A percentile compares a stretch with the other conserved stretches of the same genome.
These are phyloP conservation scores for Podospora bellae-mahoneyi DNA, from an alignment of 495 filamentous ascomycete species.

Conservation along the genomic window DNA sequence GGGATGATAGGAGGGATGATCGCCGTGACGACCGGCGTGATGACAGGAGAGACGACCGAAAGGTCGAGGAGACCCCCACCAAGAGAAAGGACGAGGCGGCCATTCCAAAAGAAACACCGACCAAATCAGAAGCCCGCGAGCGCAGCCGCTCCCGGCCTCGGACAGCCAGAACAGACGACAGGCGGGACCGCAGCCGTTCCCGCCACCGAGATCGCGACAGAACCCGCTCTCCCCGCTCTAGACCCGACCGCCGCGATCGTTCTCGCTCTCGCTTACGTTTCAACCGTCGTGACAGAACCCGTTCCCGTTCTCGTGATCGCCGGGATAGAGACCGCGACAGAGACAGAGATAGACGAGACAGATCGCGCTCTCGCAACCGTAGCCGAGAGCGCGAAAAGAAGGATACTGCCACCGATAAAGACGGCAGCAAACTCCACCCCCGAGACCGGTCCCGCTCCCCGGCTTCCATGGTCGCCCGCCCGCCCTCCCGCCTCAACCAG, in stretches of 20 bases:
- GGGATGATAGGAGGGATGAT: conserved; percentile 28
- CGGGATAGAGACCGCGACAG: conserved; percentile 18
- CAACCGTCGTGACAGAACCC: conserved; percentile 27
- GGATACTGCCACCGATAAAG: conserved; percentile 18
- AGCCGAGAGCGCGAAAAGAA: conserved; percentile 24
- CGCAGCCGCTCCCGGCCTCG: conserved; percentile 35
- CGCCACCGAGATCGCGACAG: conserved; percentile 31
- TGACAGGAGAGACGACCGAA: conserved; percentile 17
- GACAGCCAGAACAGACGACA: conserved; percentile 30
- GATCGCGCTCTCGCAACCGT: conserved; percentile 36
- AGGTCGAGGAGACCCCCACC: conserved; percentile 22
- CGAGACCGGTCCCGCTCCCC: conserved; percentile 38
- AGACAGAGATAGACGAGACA: conserved; percentile 18
- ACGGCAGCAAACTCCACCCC: background rate
- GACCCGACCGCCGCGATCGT: conserved; percentile 30
- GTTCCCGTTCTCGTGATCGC: conserved; percentile 23
- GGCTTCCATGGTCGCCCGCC: conserved; percentile 22
- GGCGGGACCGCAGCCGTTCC: conserved; percentile 38
- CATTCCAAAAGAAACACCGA: conserved; percentile 27
- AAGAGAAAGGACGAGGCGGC: conserved; percentile 20
- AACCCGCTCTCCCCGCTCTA: conserved; percentile 29
- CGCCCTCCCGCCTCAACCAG: conserved; percentile 30
- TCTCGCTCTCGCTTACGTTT: conserved; percentile 28
- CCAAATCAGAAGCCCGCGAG: conserved; percentile 28
- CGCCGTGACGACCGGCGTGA: conserved; percentile 20